Conservation (phyloP, 2,329 filamentous ascomycete genomes). For the Fonsecaea monophora region DNA sequence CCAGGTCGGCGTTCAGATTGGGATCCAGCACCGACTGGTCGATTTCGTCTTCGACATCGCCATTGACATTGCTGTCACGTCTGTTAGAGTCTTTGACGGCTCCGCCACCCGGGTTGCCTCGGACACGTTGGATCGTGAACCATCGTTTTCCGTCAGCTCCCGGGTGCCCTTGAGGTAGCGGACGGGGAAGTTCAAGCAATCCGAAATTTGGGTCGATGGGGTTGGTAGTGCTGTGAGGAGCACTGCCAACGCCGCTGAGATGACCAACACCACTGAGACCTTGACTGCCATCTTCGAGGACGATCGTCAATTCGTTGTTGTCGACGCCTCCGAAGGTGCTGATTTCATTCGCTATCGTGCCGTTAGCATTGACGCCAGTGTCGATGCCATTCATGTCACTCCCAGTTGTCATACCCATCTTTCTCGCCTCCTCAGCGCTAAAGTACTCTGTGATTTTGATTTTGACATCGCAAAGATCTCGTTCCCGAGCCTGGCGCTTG, state of each 20-base stretch:
- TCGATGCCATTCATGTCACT: conserved; percentile 44
- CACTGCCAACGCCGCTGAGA: conserved; percentile 27
- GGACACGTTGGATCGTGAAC: conserved; percentile 79
- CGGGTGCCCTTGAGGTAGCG: conserved; percentile 53
- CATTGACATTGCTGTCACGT: conserved; percentile 23
- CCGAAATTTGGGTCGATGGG: conserved; percentile 47
- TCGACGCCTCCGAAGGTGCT: conserved; percentile 34
- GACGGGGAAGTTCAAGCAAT: conserved; percentile 51
- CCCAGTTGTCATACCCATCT: conserved; percentile 26
- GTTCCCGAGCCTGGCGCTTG: conserved; percentile 74
- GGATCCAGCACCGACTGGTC: conserved; percentile 50
- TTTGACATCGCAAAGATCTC: conserved; percentile 84
- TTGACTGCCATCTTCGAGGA: conserved; percentile 33
- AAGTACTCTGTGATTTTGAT: conserved; percentile 86
- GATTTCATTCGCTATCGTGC: conserved; percentile 15
- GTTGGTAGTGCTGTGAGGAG: conserved; percentile 17
- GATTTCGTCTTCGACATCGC: conserved; percentile 62
- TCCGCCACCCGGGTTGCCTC: conserved; percentile 67
- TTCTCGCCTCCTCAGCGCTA: conserved; percentile 53
- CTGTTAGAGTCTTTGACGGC: conserved; percentile 34
- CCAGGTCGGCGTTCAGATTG: conserved; percentile 58
- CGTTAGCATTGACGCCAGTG: conserved; percentile 33
- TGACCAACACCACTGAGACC: conserved; percentile 2
- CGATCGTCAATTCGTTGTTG: conserved; percentile 41
- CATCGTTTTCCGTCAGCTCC: conserved; percentile 62